Percentiles rank a stretch among this genome's conserved stretches.
Evolutionary conservation across 176 grass and related monocot species (phyloP).

Genomic region (Oryza glumipatula): DNA sequence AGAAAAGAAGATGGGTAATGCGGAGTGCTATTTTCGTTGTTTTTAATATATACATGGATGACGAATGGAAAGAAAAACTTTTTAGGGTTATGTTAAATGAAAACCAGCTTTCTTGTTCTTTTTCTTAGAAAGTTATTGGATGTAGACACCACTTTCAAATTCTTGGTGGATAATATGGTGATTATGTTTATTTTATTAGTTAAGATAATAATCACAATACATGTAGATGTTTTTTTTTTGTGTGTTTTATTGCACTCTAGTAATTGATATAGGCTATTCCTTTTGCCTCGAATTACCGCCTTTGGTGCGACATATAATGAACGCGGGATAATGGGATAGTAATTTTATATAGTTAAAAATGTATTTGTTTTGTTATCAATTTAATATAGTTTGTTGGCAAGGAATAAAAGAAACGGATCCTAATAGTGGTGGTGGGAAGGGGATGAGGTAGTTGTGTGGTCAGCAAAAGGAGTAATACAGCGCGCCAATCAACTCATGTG

Average conservation of each 20-base stretch:
- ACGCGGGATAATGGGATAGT: not conserved
- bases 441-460: too few relatives aligned
- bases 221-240: not conserved
- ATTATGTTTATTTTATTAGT: not conserved
- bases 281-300: not conserved
- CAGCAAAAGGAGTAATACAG: too few relatives aligned
- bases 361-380: too few relatives aligned
- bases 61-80: not conserved
- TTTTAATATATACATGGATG: not conserved
- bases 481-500: too few relatives aligned
- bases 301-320: not conserved
- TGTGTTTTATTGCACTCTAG: not conserved
- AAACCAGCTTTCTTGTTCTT: too few relatives aligned
- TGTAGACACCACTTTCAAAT: not conserved
- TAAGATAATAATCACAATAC: not conserved
- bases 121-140: not conserved
- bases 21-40: not conserved
- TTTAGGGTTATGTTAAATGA: too few relatives aligned
- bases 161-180: not conserved
- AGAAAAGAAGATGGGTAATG: too few relatives aligned
- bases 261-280: not conserved
- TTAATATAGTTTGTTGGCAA: too few relatives aligned
- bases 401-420: too few relatives aligned
- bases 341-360: too few relatives aligned
- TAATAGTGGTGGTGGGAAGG: too few relatives aligned